Conservation (phyloP, 2,329 filamentous ascomycete species). For the Clarireedia hainanense region DNA sequence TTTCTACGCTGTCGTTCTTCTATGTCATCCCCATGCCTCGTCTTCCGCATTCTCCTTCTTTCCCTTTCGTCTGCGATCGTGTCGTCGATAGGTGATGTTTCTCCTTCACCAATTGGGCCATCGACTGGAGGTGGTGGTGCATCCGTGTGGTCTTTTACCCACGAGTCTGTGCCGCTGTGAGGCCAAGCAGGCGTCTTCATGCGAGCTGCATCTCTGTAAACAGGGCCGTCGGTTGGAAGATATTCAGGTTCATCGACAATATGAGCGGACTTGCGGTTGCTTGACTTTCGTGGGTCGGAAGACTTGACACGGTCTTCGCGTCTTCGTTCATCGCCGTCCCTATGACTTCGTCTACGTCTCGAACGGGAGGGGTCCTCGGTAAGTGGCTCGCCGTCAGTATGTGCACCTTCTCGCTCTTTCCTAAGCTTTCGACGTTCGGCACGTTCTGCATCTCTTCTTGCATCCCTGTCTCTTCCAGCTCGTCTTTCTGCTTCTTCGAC, state of each 20-base stretch:
- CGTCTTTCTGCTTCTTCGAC: constrained; percentile 34
- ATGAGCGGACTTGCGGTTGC: constrained; percentile 36
- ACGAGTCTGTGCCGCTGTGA: constrained; percentile 55
- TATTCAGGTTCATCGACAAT: constrained; percentile 32
- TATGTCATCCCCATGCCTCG: constrained; percentile 20
- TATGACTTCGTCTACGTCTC: constrained; percentile 42
- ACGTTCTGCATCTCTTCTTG: constrained; percentile 35
- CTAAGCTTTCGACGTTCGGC: constrained; percentile 42
- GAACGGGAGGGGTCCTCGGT: constrained; percentile 32
- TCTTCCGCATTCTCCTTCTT: constrained; percentile 21
- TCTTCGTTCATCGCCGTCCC: constrained; percentile 45
- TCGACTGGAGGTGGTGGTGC: constrained; percentile 49
- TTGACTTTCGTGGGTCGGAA: constrained; percentile 26
- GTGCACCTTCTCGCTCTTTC: constrained; percentile 33
- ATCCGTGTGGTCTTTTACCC: constrained; percentile 58
- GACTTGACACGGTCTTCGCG: constrained; percentile 44
- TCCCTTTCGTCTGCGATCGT: constrained; percentile 22
- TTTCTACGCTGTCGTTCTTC: constrained; percentile 23
- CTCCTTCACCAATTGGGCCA: constrained; percentile 15
- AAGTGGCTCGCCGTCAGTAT: constrained; percentile 38
- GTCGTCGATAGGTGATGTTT: constrained; percentile 18
- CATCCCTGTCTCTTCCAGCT: constrained; percentile 22
- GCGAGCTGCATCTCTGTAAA: constrained; percentile 23
- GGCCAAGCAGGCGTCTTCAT: constrained; percentile 42
- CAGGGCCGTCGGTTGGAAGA: constrained; percentile 23